Percentiles rank a stretch among this genome's conserved stretches.
Evolutionary conservation across 2,329 filamentous ascomycete species (phyloP).

Genomic region (Fusarium penzigii): DNA sequence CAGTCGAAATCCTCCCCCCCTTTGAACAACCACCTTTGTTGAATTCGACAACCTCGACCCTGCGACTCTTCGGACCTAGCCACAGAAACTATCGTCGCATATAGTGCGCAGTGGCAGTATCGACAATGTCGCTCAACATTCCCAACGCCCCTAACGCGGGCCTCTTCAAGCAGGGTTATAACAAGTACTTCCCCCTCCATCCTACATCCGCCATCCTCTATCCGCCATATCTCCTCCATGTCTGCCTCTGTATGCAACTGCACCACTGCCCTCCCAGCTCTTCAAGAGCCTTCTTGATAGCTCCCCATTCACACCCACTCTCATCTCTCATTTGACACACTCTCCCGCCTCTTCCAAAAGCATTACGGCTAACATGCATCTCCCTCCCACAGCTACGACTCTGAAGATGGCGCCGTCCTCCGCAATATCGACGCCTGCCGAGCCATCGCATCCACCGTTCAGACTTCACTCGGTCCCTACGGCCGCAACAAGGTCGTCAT

Average conservation of each 20-base stretch:
- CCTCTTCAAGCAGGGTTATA: slow-evolving; percentile 95
- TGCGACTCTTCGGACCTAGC: slow-evolving; percentile 17
- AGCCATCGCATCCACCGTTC: slow-evolving; percentile 91
- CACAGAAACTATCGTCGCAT: slow-evolving; percentile 17
- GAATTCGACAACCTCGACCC: slow-evolving; percentile 9
- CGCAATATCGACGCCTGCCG: slow-evolving; percentile 99
- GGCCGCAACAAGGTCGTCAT: slow-evolving; percentile 99
- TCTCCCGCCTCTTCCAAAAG: neutral
- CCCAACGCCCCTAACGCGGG: slow-evolving; percentile 90
- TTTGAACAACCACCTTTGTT: neutral
- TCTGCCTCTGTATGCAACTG: slow-evolving; percentile 12
- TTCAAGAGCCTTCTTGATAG: neutral
- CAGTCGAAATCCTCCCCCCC: neutral
- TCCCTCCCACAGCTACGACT: slow-evolving; percentile 73
- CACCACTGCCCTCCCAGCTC: neutral
- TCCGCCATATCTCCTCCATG: slow-evolving; percentile 16
- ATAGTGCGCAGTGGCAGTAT: slow-evolving; percentile 18
- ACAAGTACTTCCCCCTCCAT: slow-evolving; percentile 64
- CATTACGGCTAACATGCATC: slow-evolving; percentile 3
- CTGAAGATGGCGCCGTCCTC: slow-evolving; percentile 97
- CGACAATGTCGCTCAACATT: slow-evolving; percentile 89
- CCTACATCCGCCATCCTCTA: slow-evolving; percentile 9
- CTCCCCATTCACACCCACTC: slow-evolving; percentile 17
- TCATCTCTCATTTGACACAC: slow-evolving; percentile 1
- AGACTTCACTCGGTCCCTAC: slow-evolving; percentile 95